These are phyloP conservation scores for Camellia oleifera DNA, from an alignment of 179 eudicot species.

Conservation along the genomic window DNA sequence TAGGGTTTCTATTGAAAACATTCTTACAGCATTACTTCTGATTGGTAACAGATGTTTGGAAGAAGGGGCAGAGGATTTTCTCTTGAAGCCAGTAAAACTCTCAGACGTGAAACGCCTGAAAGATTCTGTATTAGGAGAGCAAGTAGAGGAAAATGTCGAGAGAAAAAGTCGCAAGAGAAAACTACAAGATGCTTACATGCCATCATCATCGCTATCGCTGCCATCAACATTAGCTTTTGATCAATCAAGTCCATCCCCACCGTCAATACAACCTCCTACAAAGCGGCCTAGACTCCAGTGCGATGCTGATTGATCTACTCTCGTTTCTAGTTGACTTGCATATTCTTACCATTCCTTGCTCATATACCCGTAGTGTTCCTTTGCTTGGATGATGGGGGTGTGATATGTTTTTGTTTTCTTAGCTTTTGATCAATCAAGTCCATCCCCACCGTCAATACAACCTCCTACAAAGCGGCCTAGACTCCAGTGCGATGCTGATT, in stretches of 20 bases:
- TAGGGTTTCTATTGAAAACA: neutral
- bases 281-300: constrained; percentile 13
- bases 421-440: too few relatives aligned
- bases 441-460: too few relatives aligned
- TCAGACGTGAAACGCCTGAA: constrained; percentile 65
- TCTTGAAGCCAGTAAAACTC: constrained; percentile 71
- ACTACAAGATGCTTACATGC: constrained; percentile 10
- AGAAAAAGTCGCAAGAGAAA: constrained; percentile 25
- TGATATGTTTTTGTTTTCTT: neutral
- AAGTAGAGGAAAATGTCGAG: constrained; percentile 10
- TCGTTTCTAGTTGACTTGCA: neutral
- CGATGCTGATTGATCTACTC: neutral
- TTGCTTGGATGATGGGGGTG: neutral
- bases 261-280: neutral
- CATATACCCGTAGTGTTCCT: neutral
- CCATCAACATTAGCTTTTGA: neutral
- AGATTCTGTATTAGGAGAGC: constrained; percentile 40
- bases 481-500: too few relatives aligned
- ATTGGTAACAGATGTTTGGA: constrained; percentile 53
- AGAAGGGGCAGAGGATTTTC: constrained; percentile 78
- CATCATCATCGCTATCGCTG: neutral
- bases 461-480: too few relatives aligned
- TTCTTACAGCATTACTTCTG: neutral
- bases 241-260: neutral
- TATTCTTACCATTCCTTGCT: constrained; percentile 8